phyloP scores from a whole-genome alignment of 2,329 filamentous ascomycete species.

The Purpureocillium takamizusanense region DNA sequence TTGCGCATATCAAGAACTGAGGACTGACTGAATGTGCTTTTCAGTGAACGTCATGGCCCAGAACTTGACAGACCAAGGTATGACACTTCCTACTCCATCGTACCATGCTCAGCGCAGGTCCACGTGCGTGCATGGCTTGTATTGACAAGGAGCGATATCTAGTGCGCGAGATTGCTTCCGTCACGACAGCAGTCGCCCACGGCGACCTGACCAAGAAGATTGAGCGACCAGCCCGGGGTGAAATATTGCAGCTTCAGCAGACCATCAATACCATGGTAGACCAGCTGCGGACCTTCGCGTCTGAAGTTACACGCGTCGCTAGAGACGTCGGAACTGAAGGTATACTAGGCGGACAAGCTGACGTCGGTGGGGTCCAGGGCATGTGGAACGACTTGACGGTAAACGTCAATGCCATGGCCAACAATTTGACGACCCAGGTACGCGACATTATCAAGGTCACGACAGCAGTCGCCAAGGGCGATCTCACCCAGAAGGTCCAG shows the following conservation, averaged over 20 bases:
- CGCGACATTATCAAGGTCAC: slow-evolving; percentile 86
- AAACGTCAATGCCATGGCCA: slow-evolving; percentile 82
- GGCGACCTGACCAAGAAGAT: slow-evolving; percentile 81
- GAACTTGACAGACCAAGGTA: slow-evolving; percentile 68
- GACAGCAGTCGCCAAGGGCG: slow-evolving; percentile 68
- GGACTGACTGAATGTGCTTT: slow-evolving; percentile 11
- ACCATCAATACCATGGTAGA: slow-evolving; percentile 89
- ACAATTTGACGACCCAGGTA: slow-evolving; percentile 80
- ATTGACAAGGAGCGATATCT: slow-evolving; percentile 6
- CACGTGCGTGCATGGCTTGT: background rate
- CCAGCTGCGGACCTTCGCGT: slow-evolving; percentile 73
- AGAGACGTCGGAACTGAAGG: slow-evolving; percentile 79
- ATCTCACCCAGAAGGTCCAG: slow-evolving; percentile 93
- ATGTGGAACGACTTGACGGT: slow-evolving; percentile 86
- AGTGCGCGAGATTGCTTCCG: slow-evolving; percentile 77
- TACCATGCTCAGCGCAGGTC: background rate
- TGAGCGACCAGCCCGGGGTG: slow-evolving; percentile 68
- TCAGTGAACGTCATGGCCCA: slow-evolving; percentile 76
- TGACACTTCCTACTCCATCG: background rate
- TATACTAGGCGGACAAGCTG: slow-evolving; percentile 72
- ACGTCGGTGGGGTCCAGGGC: slow-evolving; percentile 75
- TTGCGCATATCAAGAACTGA: background rate
- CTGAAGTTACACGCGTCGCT: slow-evolving; percentile 74
- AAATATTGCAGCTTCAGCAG: slow-evolving; percentile 75
- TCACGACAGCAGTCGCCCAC: slow-evolving; percentile 75